Evolutionary conservation across 495 filamentous ascomycete genomes (phyloP).

Genomic region (Penicillium samsonianum): DNA sequence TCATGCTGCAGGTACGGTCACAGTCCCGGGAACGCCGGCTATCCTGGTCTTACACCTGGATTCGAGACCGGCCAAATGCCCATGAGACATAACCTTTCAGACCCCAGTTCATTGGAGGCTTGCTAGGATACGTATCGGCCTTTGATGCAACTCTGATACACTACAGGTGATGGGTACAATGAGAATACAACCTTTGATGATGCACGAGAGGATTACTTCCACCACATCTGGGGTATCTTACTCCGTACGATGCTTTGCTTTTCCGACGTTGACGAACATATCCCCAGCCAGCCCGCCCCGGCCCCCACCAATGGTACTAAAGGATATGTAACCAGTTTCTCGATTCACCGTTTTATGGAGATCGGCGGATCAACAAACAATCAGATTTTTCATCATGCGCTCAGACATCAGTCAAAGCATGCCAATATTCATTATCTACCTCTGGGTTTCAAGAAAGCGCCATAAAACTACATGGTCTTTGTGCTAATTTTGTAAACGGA

Average conservation of each 20-base stretch:
- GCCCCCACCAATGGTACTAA: background rate
- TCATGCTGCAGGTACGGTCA: background rate
- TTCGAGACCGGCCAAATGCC: background rate
- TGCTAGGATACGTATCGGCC: background rate
- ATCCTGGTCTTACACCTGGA: background rate
- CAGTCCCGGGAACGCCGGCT: background rate
- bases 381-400: background rate
- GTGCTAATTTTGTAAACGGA: slow-evolving; percentile 2
- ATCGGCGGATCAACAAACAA: background rate
- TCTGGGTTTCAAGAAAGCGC: background rate
- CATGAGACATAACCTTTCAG: background rate
- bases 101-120: background rate
- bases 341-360: background rate
- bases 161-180: background rate
- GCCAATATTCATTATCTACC: background rate
- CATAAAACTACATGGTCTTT: background rate
- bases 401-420: background rate
- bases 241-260: background rate
- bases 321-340: slow-evolving; percentile 1
- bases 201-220: background rate
- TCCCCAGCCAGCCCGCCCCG: background rate
- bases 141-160: background rate
- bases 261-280: background rate
- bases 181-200: background rate
- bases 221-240: background rate